Evolutionary conservation across 257 asterid genomes (phyloP).

Genomic region (Gentiana straminea): DNA sequence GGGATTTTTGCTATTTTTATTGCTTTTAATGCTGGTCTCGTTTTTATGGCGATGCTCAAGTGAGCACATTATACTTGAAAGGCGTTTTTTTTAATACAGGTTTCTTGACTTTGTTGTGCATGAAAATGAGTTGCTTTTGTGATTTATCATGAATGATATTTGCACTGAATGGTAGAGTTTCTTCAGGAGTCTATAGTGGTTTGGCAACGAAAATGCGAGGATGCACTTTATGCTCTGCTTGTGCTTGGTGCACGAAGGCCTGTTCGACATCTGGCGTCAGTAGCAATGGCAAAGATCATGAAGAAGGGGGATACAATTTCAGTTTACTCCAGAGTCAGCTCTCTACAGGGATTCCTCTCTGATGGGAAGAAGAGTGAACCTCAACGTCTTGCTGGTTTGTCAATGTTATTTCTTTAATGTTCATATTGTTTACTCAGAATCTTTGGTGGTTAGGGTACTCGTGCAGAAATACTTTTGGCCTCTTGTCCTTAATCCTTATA

Average conservation of each 20-base stretch:
- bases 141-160: not conserved
- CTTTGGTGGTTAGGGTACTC: no score
- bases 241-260: constrained; percentile 96
- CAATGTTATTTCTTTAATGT: not conserved
- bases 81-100: not conserved
- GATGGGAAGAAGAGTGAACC: constrained; percentile 86
- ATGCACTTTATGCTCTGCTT: constrained; percentile 75
- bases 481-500: not conserved
- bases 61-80: not conserved
- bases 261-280: constrained; percentile 88
- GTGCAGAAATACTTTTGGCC: no score
- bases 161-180: not conserved
- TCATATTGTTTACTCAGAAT: not conserved
- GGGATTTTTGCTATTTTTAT: no score
- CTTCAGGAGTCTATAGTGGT: constrained; percentile 71
- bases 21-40: no score
- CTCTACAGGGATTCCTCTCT: constrained; percentile 92
- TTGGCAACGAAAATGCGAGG: constrained; percentile 94
- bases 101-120: no score
- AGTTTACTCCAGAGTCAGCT: constrained; percentile 94
- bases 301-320: constrained; percentile 80
- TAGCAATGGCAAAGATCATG: constrained; percentile 88
- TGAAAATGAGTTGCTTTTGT: not conserved
- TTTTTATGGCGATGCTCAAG: no score
- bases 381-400: constrained; percentile 83